phyloP scores from a whole-genome alignment of 352 stramenopile genomes.

The Phytophthora melonis region DNA sequence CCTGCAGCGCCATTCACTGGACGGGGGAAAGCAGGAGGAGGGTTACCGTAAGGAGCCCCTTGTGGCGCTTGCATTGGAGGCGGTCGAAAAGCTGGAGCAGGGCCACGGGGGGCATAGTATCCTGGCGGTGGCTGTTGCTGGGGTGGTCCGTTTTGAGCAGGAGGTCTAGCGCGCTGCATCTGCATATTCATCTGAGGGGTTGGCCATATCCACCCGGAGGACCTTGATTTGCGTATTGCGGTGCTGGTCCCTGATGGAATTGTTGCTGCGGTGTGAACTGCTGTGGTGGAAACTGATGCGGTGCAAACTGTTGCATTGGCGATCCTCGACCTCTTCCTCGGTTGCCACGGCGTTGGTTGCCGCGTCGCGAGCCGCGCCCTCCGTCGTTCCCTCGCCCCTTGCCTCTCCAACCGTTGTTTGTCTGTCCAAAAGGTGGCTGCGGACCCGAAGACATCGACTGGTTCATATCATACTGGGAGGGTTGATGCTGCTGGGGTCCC shows the following conservation, averaged over 20 bases:
- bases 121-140: constrained; percentile 12
- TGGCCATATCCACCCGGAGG: constrained; percentile 32
- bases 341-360: constrained; percentile 39
- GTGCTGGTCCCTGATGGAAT: constrained; percentile 14
- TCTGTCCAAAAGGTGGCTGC: constrained; percentile 24
- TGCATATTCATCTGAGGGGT: constrained; percentile 28
- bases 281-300: constrained; percentile 10
- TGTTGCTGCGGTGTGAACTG: constrained; percentile 31
- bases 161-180: constrained; percentile 25
- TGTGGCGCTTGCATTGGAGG: constrained; percentile 22
- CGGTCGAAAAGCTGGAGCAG: constrained; percentile 20
- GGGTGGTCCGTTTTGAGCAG: constrained; percentile 2
- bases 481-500: constrained; percentile 20
- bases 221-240: constrained; percentile 35
- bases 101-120: constrained; percentile 29
- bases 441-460: constrained; percentile 12
- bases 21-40: constrained; percentile 23
- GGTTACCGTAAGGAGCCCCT: constrained; percentile 16
- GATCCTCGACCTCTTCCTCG: constrained; percentile 39
- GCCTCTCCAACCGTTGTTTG: constrained; percentile 42
- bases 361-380: constrained; percentile 31
- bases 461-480: constrained; percentile 19
- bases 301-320: constrained; percentile 29
- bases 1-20: constrained; percentile 23
- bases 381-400: constrained; percentile 50